Percentiles rank a stretch among this genome's conserved stretches.
These are phyloP conservation scores for Annulohypoxylon moriforme DNA, from an alignment of 495 filamentous ascomycete species.

Conservation along the genomic window DNA sequence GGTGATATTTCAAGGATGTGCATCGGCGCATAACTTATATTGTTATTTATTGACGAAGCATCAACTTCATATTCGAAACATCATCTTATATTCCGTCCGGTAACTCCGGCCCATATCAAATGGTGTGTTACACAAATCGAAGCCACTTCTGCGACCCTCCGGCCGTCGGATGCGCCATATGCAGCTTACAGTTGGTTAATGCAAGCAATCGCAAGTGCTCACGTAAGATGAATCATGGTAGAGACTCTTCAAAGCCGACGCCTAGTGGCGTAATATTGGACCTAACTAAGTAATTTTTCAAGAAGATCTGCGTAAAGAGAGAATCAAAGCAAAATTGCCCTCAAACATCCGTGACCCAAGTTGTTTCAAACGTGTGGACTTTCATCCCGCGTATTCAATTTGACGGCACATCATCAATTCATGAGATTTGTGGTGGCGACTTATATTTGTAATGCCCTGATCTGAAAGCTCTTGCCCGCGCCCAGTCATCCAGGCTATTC, in stretches of 20 bases:
- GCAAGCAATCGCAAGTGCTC: neutral
- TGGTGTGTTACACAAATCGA: neutral
- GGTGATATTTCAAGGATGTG: neutral
- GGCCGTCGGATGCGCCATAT: neutral
- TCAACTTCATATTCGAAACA: neutral
- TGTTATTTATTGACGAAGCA: too few relatives aligned
- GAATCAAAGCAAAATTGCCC: too few relatives aligned
- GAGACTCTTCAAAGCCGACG: neutral
- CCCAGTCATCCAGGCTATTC: constrained; percentile 43
- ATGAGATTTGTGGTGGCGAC: too few relatives aligned
- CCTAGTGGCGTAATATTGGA: neutral
- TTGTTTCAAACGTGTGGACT: too few relatives aligned
- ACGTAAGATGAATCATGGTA: neutral
- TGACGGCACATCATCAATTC: too few relatives aligned
- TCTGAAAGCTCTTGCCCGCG: too few relatives aligned
- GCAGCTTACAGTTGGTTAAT: neutral
- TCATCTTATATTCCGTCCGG: neutral
- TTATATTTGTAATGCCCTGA: too few relatives aligned
- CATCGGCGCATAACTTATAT: neutral
- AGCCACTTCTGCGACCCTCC: neutral
- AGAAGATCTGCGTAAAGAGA: neutral
- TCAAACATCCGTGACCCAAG: too few relatives aligned
- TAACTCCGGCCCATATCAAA: neutral
- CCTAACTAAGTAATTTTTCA: neutral
- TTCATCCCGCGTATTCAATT: too few relatives aligned